Evolutionary conservation across 2,329 filamentous ascomycete species (phyloP), one percentile per base, ranked within the genome.

Genomic region (Tolypocladium tropicale): DNA sequence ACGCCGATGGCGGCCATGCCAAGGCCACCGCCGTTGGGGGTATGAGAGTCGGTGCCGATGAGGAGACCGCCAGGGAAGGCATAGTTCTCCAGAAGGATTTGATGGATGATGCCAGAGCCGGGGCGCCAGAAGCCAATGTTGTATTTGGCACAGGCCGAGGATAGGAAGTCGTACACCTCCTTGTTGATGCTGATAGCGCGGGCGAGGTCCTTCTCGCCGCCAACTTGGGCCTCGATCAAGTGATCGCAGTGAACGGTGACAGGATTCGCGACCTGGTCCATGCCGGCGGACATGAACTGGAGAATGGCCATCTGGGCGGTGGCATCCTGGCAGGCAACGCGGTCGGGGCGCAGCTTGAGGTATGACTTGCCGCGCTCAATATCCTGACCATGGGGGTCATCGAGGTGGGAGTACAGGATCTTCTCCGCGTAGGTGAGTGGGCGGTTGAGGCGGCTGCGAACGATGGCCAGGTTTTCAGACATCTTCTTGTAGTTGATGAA

Each of bases 401-500:
- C 94, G 73, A 99, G 81, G 77, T 99, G 94, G 60, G 93, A 97
- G 83, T 99, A 99, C 67, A 97, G 83, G 69, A 99, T 92, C 85
- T 99, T 99, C 84, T 99, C 94, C 72, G 91, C 90, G 73, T 87
- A 96, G 66, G 91, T 94, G 67, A 99, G 84, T 65, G 94, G 94
- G 66, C 90, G 87, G 79, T 96, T 95, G 64, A 99, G 83, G 69
- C 94, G 87, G 67, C 79, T 75, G 70, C 94, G 89, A 65, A 99
- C 94, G 74, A 99, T 85, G 68, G 85, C 80, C 59, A 99, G 84
- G 83, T 96, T 97, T 80, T 97, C 92, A 67, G 89, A 91, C 91
- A 97, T 96, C 84, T 96, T 96, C 84, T 90, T 91, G 75, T 99
- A 99, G 83, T 96, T 96, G 82, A 97, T 96, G 82, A 90, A 96